Evolutionary conservation across 1,139 yeast species (phyloP).

Genomic region (Yamadazyma diospyri): DNA sequence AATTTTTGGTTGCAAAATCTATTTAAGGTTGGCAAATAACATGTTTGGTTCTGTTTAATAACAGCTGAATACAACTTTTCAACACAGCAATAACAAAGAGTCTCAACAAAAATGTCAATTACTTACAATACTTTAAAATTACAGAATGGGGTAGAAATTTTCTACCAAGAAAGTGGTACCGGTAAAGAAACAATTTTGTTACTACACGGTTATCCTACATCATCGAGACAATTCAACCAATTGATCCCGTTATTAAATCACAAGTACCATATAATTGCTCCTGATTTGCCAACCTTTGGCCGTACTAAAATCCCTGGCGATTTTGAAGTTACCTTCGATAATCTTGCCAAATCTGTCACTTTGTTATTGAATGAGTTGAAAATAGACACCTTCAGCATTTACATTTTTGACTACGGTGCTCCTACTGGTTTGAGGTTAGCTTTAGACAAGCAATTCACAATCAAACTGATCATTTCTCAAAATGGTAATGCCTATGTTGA

Average conservation of each 20-base stretch:
- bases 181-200: constrained; percentile 29
- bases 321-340: constrained; percentile 28
- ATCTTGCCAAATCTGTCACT: constrained; percentile 27
- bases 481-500: constrained; percentile 45
- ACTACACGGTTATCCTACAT: constrained; percentile 43
- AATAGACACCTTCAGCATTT: constrained; percentile 24
- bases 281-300: constrained; percentile 45
- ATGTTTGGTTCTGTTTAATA: not conserved
- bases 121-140: constrained; percentile 11
- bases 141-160: constrained; percentile 22
- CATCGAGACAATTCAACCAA: constrained; percentile 35
- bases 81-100: not conserved
- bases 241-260: constrained; percentile 33
- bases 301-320: constrained; percentile 26
- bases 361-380: constrained; percentile 24
- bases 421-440: constrained; percentile 38
- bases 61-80: not conserved
- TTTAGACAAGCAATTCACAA: constrained; percentile 22
- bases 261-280: constrained; percentile 38
- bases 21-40: not conserved
- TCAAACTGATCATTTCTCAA: constrained; percentile 32
- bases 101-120: constrained; percentile 7
- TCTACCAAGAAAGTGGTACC: constrained; percentile 36
- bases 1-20: not conserved
- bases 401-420: constrained; percentile 43